These are phyloP conservation scores for Pseudozyma pruni DNA, from an alignment of 1,284 basidiomycete species.

Conservation along the genomic window DNA sequence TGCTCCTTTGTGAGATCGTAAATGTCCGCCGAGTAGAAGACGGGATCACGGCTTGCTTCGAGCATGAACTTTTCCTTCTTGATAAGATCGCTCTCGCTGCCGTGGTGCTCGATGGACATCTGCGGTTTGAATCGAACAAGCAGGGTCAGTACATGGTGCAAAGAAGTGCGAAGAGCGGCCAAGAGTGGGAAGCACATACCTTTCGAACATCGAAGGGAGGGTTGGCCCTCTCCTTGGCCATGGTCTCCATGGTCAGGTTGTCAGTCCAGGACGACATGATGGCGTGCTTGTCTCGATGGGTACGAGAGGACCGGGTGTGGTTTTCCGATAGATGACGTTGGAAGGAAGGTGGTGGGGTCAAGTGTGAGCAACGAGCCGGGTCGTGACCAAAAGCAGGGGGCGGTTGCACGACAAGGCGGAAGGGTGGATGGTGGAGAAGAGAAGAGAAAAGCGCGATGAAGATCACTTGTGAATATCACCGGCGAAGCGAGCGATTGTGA, in stretches of 20 bases:
- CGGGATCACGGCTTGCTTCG: conserved; percentile 71
- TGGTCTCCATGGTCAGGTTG: conserved; percentile 66
- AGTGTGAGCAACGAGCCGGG: not conserved
- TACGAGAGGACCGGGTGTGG: conserved; percentile 18
- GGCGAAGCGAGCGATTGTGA: no score
- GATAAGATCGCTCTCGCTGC: conserved; percentile 65
- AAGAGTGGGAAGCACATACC: conserved; percentile 33
- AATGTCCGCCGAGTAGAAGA: conserved; percentile 72
- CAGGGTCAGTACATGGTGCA: not conserved
- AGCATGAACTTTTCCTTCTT: conserved; percentile 70
- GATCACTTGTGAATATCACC: no score
- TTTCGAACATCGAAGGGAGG: conserved; percentile 71
- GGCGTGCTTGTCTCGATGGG: conserved; percentile 31
- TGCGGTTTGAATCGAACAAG: conserved; percentile 6
- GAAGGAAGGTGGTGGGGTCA: not conserved
- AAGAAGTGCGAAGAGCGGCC: not conserved
- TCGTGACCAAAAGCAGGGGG: not conserved
- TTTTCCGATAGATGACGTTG: not conserved
- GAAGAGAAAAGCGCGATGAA: not conserved
- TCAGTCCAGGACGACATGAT: conserved; percentile 52
- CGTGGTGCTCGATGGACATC: conserved; percentile 69
- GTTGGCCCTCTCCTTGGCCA: conserved; percentile 70
- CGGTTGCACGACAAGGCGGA: not conserved
- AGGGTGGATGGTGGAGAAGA: conserved; percentile 1
- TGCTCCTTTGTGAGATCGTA: conserved; percentile 73